Evolutionary conservation across 352 stramenopile genomes (phyloP), one percentile per base, ranked within the genome.

Genomic region (Hyphochytrium catenoides): DNA sequence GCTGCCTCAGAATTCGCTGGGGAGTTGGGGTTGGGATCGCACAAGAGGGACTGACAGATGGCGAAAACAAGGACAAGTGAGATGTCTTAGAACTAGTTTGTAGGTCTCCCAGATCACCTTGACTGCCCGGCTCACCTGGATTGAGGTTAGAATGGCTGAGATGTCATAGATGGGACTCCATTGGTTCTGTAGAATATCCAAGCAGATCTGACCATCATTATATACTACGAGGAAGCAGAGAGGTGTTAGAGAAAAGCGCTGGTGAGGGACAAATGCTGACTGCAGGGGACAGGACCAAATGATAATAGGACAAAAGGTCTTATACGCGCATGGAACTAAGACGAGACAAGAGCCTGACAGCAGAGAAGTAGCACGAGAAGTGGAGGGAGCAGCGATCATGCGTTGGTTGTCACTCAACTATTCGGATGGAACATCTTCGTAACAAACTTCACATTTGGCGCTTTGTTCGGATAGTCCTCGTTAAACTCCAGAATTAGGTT

Each of bases 91-190:
- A n/a, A n/a, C n/a, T n/a, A n/a, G n/a, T n/a, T n/a, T n/a, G n/a
- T n/a, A n/a, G n/a, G n/a, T n/a, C n/a, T n/a, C n/a, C n/a, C n/a
- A n/a, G n/a, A n/a, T n/a, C n/a, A n/a, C n/a, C n/a, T n/a, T n/a
- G n/a, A n/a, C n/a, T n/a, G n/a, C 2, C 0, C 36, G 36, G 11
- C 16, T 22, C 19, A 46, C 40, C 20, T 44, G 91, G 52, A 99
- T 98, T 45, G 78, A 95, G 26, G 89, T 97, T 36, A 99, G 63
- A 56, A 99, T 97, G 18, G 90, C 89, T 19, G 81, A 95, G 52
- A 99, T 97, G 51, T 98, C 90, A 57, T 98, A 98, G 56, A 98
- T 98, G 11, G 91, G 93, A 56, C 77, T 95, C 91, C 91, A 99
- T 56, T 98, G 89, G 62, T 98, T 97, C 57, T 99, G 89, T 47